phyloP scores from a whole-genome alignment of 2,329 filamentous ascomycete genomes.

The Lasiodiplodia sp. region DNA sequence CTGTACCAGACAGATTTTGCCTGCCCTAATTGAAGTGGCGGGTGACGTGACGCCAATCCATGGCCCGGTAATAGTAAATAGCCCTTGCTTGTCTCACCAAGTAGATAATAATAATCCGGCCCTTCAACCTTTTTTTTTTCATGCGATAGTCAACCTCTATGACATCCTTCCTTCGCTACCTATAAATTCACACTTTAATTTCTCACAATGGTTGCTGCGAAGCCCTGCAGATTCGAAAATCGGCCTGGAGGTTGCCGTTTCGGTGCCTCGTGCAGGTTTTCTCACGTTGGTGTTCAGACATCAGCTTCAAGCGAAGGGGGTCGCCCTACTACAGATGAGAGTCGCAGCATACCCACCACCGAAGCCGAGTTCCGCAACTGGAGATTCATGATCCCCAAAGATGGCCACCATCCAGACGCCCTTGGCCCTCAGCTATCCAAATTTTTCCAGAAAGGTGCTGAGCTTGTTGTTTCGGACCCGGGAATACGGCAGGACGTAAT shows the following conservation, averaged over 20 bases:
- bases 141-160: background rate
- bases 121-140: background rate
- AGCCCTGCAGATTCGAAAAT: constrained; percentile 4
- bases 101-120: constrained; percentile 1
- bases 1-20: background rate
- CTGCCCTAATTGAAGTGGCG: background rate
- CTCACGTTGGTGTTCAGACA: constrained; percentile 4
- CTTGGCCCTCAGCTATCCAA: constrained; percentile 5
- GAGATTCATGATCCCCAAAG: constrained; percentile 21
- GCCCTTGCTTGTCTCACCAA: constrained; percentile 3
- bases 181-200: background rate
- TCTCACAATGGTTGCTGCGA: constrained; percentile 1
- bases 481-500: constrained; percentile 34
- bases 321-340: background rate
- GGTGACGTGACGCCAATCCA: constrained; percentile 3
- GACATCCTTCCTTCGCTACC: background rate
- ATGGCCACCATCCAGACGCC: background rate
- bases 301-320: background rate
- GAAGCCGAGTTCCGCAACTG: constrained; percentile 21
- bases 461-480: constrained; percentile 12
- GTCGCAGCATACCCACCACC: background rate
- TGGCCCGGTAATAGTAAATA: background rate
- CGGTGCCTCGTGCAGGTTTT: background rate
- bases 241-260: constrained; percentile 2
- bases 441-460: constrained; percentile 20